Evolutionary conservation across 352 stramenopile species (phyloP).

Genomic region (Globisporangium viniferum): DNA sequence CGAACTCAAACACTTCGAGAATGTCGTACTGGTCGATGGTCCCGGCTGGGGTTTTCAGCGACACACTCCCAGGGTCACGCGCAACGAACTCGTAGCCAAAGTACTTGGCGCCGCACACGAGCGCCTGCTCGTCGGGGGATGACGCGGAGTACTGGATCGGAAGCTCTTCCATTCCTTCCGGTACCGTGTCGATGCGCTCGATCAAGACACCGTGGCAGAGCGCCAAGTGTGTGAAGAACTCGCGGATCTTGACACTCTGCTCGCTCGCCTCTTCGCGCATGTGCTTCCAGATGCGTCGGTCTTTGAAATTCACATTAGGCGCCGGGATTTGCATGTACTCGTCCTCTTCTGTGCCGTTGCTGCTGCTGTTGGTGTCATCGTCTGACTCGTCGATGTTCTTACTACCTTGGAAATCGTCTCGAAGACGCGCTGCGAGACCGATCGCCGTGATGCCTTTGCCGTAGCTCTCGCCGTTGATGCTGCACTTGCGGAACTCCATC

Average conservation of each 20-base stretch:
- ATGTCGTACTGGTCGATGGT: constrained; percentile 82
- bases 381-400: constrained; percentile 33
- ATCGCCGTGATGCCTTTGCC: constrained; percentile 85
- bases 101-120: constrained; percentile 84
- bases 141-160: constrained; percentile 86
- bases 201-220: constrained; percentile 96
- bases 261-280: constrained; percentile 33
- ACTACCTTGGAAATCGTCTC: constrained; percentile 57
- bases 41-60: constrained; percentile 57
- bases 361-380: constrained; percentile 31
- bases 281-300: constrained; percentile 56
- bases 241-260: constrained; percentile 55
- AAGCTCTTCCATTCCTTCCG: constrained; percentile 36
- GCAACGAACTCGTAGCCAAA: constrained; percentile 84
- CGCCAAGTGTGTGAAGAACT: constrained; percentile 87
- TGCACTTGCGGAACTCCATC: constrained; percentile 90
- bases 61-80: constrained; percentile 65
- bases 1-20: constrained; percentile 93
- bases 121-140: constrained; percentile 82
- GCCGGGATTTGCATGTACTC: constrained; percentile 26
- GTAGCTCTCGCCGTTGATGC: constrained; percentile 74
- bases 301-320: constrained; percentile 81
- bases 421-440: constrained; percentile 61
- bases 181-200: constrained; percentile 83
- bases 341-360: constrained; percentile 26